These are phyloP conservation scores for Erigeron canadensis DNA, from an alignment of 129 eudicot genomes.

Conservation along the genomic window DNA sequence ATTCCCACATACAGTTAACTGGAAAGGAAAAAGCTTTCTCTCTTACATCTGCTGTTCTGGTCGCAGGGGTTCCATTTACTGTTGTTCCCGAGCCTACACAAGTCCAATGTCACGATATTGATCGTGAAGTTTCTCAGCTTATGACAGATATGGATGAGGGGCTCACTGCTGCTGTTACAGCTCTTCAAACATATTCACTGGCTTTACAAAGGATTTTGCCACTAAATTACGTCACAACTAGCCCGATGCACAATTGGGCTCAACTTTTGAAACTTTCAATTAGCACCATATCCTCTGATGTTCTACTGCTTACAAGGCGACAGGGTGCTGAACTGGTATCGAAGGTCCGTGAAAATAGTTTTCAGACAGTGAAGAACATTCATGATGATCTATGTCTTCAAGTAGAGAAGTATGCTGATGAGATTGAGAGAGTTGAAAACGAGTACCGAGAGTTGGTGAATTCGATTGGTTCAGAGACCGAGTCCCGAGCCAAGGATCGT, in stretches of 20 bases:
- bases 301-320: conserved; percentile 55
- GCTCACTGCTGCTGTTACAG: conserved; percentile 63
- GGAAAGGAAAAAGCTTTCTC: conserved; percentile 63
- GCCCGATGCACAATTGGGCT: conserved; percentile 92
- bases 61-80: conserved; percentile 92
- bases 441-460: conserved; percentile 65
- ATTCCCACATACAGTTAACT: conserved; percentile 44
- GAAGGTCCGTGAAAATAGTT: conserved; percentile 41
- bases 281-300: conserved; percentile 65
- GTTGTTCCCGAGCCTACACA: conserved; percentile 99
- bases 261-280: conserved; percentile 68
- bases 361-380: conserved; percentile 45
- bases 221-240: conserved; percentile 80
- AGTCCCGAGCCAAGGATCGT: conserved; percentile 64
- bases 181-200: conserved; percentile 83
- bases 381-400: conserved; percentile 75
- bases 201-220: conserved; percentile 89
- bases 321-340: conserved; percentile 81
- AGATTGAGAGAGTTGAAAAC: conserved; percentile 75
- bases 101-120: conserved; percentile 90
- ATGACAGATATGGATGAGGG: conserved; percentile 72
- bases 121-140: conserved; percentile 74
- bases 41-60: conserved; percentile 84
- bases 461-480: conserved; percentile 74
- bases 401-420: conserved; percentile 71